Percentiles rank a stretch among this genome's conserved stretches.
Conservation (phyloP, 352 stramenopile species). For the Pythium insidiosum region DNA sequence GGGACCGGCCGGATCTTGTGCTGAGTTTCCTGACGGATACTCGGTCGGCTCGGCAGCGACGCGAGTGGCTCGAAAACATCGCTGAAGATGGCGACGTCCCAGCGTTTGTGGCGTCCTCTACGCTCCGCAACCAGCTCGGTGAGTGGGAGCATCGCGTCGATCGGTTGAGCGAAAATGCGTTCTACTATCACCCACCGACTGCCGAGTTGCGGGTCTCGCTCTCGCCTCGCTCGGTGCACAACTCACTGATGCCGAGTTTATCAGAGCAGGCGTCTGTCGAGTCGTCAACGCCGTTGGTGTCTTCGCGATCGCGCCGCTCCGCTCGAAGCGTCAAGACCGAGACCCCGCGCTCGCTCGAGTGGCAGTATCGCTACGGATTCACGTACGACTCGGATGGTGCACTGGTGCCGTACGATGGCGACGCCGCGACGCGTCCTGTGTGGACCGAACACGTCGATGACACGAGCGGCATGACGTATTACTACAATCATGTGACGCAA, state of each 20-base stretch:
- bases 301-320: constrained; percentile 5
- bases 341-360: constrained; percentile 36
- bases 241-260: neutral
- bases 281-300: too few species aligned
- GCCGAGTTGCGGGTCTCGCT: constrained; percentile 41
- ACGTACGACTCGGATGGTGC: constrained; percentile 33
- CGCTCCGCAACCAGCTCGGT: constrained; percentile 24
- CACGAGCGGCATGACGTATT: constrained; percentile 40
- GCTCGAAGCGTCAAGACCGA: constrained; percentile 19
- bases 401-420: constrained; percentile 19
- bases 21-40: constrained; percentile 31
- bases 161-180: constrained; percentile 43
- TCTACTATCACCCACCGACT: constrained; percentile 56
- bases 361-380: constrained; percentile 75
- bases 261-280: neutral
- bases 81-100: constrained; percentile 24
- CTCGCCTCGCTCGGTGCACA: constrained; percentile 45
- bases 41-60: constrained; percentile 27
- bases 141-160: constrained; percentile 67
- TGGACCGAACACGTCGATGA: constrained; percentile 60
- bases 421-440: constrained; percentile 23
- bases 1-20: constrained; percentile 36
- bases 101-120: constrained; percentile 21
- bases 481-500: constrained; percentile 60
- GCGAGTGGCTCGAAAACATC: constrained; percentile 43